Evolutionary conservation across 2,329 filamentous ascomycete genomes (phyloP), one percentile per base, ranked within the genome.

Genomic region (Aspergillus tamarii): DNA sequence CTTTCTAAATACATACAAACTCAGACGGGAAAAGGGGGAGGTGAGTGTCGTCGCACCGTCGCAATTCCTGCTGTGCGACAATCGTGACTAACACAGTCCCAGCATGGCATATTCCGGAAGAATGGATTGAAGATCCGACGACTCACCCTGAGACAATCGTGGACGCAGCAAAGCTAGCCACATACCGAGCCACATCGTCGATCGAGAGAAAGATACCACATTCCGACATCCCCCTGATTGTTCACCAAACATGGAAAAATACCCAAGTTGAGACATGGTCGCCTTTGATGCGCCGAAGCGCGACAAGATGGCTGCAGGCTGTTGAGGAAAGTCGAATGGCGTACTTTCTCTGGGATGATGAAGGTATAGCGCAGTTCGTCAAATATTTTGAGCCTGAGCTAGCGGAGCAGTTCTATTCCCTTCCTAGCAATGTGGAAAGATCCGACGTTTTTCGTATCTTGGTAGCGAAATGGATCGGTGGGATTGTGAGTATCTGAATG

Each of bases 161-260:
- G 10, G 43, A 46, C 7, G 43, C 43, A 14, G 43, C 43, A 12
- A 46, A 46, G n/a, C 9, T 46, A 21, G 43, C 43, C 2, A 23
- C 10, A 12, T 10, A 23, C 7, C 5, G 43, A 23, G n/a, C 43
- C 6, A 23, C n/a, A 1, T 23, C 12, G n/a, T 21, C 43, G 5
- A 1, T 11, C 1, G 9, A 46, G n/a, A 46, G 43, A 3, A 46
- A 12, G 4, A 46, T 46, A 21, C n/a, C n/a, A 1, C 43, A 72
- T 60, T 73, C 74, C 0, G 60, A 58, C 9, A 76, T 77, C 28
- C 75, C 75, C 10, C 61, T 73, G 19, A 69, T 77, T n/a, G 64
- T 76, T 19, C 75, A 77, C 62, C 74, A 77, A 54, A 75, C 71
- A 30, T 77, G 75, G 75, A 74, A 73, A 36, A 67, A 69, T 52